Conservation (phyloP, 2,329 filamentous ascomycete species). For the Penicillium nordicum region DNA sequence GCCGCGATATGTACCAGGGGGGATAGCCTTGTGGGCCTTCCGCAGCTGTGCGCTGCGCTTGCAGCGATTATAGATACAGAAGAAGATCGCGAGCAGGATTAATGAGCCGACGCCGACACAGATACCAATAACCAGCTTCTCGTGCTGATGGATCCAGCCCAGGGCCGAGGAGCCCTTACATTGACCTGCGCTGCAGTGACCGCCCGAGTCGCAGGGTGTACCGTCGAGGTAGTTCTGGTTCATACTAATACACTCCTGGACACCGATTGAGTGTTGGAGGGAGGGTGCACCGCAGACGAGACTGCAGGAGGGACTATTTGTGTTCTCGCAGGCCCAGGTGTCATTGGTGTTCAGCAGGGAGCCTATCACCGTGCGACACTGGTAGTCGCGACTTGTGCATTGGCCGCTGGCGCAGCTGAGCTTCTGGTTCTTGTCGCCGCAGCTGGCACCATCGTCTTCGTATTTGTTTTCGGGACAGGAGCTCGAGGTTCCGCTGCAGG, state of each 20-base stretch:
- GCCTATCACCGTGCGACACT: constrained; percentile 83
- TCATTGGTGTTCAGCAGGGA: constrained; percentile 68
- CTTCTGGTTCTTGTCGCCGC: constrained; percentile 56
- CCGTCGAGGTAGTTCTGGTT: constrained; percentile 94
- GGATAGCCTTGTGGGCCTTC: constrained; percentile 12
- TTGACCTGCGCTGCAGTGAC: constrained; percentile 71
- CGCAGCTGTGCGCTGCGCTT: constrained; percentile 34
- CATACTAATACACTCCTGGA: constrained; percentile 51
- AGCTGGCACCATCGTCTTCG: constrained; percentile 66
- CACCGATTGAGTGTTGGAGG: constrained; percentile 64
- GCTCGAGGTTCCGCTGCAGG: constrained; percentile 68
- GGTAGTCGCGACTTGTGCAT: constrained; percentile 85
- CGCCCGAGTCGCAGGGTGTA: constrained; percentile 76
- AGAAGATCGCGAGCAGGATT: constrained; percentile 64
- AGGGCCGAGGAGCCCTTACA: constrained; percentile 69
- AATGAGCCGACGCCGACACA: constrained; percentile 68
- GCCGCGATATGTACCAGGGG: constrained; percentile 6
- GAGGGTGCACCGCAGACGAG: constrained; percentile 72
- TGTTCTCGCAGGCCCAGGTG: constrained; percentile 72
- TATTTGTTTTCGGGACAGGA: constrained; percentile 72
- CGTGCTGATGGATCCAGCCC: constrained; percentile 75
- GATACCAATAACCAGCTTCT: constrained; percentile 78
- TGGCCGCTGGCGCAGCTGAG: constrained; percentile 86
- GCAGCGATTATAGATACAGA: constrained; percentile 62
- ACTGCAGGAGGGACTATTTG: constrained; percentile 57